Percentiles rank a stretch among this genome's conserved stretches.
phyloP scores from a whole-genome alignment of 768 basidiomycete species.

The Suillus brevipes region DNA sequence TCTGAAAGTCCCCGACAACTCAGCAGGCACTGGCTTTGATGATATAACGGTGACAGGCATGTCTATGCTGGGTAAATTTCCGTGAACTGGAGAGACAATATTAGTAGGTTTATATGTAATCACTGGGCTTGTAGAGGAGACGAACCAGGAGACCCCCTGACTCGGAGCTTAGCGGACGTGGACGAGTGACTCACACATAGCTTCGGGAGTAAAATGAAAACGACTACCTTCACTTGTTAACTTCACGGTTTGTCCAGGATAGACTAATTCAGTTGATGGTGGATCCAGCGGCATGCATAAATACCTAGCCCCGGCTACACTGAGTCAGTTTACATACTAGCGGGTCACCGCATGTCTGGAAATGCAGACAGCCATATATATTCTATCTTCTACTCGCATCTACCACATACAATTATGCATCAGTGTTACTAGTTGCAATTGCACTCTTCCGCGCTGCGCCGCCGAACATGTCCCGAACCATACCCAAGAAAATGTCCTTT shows the following conservation, averaged over 20 bases:
- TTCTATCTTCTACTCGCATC: no score
- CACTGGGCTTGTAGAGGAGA: not conserved
- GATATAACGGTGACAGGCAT: conserved; percentile 30
- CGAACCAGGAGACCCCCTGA: not conserved
- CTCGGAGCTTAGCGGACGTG: not conserved
- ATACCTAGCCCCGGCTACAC: no score
- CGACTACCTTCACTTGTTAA: not conserved
- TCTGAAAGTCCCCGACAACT: conserved; percentile 20
- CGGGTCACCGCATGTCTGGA: no score
- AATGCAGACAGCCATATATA: no score
- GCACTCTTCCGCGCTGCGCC: not conserved
- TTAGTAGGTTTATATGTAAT: not conserved
- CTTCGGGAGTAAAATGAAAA: not conserved
- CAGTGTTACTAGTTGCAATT: not conserved
- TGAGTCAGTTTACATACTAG: no score
- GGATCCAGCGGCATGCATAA: no score
- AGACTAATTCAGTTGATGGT: no score
- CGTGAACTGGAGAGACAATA: not conserved
- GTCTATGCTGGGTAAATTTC: not conserved
- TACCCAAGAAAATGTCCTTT: conserved; percentile 11
- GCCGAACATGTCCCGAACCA: conserved; percentile 12
- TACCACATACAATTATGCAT: not conserved
- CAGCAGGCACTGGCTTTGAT: conserved; percentile 18
- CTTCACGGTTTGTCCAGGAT: not conserved
- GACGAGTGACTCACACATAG: not conserved